phyloP scores from a whole-genome alignment of 2,329 filamentous ascomycete genomes.

The Colletotrichum lini region DNA sequence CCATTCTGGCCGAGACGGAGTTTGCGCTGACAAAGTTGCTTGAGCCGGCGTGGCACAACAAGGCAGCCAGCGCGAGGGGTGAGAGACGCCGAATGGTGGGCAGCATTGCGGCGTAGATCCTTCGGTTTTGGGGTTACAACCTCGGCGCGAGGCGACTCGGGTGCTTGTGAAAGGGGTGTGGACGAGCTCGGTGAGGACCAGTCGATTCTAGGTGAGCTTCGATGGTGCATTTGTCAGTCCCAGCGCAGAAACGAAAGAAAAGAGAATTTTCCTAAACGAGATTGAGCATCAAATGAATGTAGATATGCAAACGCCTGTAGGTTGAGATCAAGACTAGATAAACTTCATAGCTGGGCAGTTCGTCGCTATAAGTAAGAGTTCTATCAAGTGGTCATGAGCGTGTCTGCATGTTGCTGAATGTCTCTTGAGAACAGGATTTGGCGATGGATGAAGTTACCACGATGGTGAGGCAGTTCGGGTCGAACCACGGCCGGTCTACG shows the following conservation, averaged over 20 bases:
- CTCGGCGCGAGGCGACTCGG: conserved; percentile 5
- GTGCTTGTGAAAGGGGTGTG: conserved; percentile 14
- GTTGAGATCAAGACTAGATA: background rate
- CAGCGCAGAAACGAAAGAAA: no score
- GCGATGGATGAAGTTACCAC: conserved; percentile 18
- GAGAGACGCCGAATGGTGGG: conserved; percentile 5
- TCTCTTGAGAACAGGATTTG: background rate
- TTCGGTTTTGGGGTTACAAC: conserved; percentile 12
- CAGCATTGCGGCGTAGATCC: conserved; percentile 28
- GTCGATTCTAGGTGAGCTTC: background rate
- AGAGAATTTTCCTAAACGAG: no score
- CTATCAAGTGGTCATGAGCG: background rate
- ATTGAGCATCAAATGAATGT: background rate
- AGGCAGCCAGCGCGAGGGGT: conserved; percentile 15
- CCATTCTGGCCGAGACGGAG: conserved; percentile 42
- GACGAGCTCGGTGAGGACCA: conserved; percentile 5
- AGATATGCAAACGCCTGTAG: background rate
- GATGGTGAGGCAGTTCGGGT: conserved; percentile 8
- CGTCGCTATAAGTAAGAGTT: background rate
- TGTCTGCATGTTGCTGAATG: background rate
- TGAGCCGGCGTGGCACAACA: background rate
- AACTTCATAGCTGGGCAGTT: background rate
- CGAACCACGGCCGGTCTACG: background rate
- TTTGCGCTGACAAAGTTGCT: conserved; percentile 6
- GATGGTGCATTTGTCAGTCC: background rate